Evolutionary conservation across 2,329 filamentous ascomycete genomes (phyloP), one percentile per base, ranked within the genome.

Genomic region (Aspergillus hortae): DNA sequence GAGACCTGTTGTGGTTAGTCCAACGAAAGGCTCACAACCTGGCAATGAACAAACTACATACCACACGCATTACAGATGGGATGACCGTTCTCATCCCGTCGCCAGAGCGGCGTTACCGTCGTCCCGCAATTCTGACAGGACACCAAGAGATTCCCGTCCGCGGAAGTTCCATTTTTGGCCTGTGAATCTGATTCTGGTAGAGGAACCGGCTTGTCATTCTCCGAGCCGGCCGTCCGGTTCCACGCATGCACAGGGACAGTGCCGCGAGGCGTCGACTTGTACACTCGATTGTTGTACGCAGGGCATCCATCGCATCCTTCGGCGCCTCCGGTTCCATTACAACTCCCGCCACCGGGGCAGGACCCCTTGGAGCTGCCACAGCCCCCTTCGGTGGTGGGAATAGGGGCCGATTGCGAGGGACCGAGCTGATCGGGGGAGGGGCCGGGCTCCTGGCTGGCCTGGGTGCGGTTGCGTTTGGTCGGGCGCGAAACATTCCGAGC

Each of bases 11-110:
- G n/a, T 48, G n/a, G 25, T 55, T 54, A 51, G 17, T 27, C 14
- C 42, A 44, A 44, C 42, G 44, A 25, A n/a, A 5, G 23, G 21
- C 4, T 19, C 48, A 61, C 47, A 60, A 48, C 40, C 32, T n/a
- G 7, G 19, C 35, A 51, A 23, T 15, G 30, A 41, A 40, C 23
- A 17, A 40, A 17, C 11, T 25, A 14, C 87, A 68, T 81, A 95
- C 91, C 94, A 76, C 94, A 99, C 47, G 94, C 94, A 72, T 99
- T 99, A 77, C 94, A 99, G 58, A 99, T 99, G 4, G 92, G 95
- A 73, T 96, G 92, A 1, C 94, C 94, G 61, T 87, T 86, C 71
- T 96, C 92, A 67, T 97, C 94, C 63, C 94, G 83, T 66, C 94
- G 83, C 94, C 94, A 99, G 12, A 99, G 78, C 12, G 94, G 94